Conservation (phyloP, 306 rosid species). For the Dalbergia cultrata region DNA sequence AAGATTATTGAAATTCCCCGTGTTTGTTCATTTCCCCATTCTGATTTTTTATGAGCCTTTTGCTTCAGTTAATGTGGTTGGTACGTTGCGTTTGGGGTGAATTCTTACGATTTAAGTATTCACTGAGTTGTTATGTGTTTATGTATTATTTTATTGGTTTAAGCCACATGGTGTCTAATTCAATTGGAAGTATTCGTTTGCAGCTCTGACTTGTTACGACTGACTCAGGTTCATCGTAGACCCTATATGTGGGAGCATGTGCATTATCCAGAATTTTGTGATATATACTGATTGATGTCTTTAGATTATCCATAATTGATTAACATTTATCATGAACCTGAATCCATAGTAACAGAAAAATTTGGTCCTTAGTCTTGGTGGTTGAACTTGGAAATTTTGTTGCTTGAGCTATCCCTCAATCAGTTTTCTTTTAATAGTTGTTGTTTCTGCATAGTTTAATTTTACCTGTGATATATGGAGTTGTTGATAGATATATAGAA, state of each 20-base stretch:
- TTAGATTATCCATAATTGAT: neutral
- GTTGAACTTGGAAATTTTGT: neutral
- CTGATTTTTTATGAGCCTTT: neutral
- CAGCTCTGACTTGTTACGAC: neutral
- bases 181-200: neutral
- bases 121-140: neutral
- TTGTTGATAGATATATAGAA: neutral
- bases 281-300: neutral
- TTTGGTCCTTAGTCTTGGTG: neutral
- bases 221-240: neutral
- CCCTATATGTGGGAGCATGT: neutral
- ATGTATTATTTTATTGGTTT: neutral
- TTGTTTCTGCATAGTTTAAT: neutral
- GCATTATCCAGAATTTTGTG: too few species aligned
- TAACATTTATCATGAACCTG: too few species aligned
- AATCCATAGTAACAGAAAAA: too few species aligned
- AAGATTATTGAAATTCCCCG: neutral
- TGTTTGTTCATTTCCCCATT: neutral
- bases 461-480: neutral
- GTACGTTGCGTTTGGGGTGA: neutral
- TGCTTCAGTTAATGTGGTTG: neutral
- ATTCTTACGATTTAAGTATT: neutral
- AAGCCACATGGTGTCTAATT: neutral
- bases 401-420: neutral
- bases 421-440: neutral